phyloP scores from a whole-genome alignment of 768 basidiomycete genomes.

The Mycena vitilis region DNA sequence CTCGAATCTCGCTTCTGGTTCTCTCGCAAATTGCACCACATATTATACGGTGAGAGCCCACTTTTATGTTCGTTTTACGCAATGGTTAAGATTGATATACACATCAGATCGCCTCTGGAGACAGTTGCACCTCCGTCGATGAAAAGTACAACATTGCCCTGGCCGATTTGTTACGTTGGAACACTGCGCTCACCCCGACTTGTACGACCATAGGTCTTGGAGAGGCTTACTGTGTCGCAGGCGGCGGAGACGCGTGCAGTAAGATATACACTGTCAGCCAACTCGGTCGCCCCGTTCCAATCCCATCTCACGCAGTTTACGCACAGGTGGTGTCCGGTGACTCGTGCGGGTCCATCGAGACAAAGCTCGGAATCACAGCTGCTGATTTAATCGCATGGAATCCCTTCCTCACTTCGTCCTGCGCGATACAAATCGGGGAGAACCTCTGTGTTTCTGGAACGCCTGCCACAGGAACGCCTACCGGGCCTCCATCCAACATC shows the following conservation, averaged over 20 bases:
- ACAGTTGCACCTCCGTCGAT: constrained; percentile 11
- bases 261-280: background rate
- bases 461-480: no score
- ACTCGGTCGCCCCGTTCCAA: no score
- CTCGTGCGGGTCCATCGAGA: background rate
- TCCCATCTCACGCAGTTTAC: background rate
- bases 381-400: background rate
- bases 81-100: background rate
- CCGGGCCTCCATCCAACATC: no score
- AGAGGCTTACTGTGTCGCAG: constrained; percentile 4
- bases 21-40: background rate
- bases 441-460: no score
- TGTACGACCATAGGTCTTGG: background rate
- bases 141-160: background rate
- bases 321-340: background rate
- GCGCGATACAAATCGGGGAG: no score
- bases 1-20: no score
- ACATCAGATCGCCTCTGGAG: background rate
- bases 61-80: no score
- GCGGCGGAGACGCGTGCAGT: background rate
- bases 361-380: background rate
- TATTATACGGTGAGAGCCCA: background rate
- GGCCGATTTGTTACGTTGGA: background rate
- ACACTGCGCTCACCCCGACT: background rate
- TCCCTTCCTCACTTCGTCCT: background rate